Percentiles rank a stretch among this genome's conserved stretches.
Conservation (phyloP, 371 early-diverging fungal species). For the Mortierella sp. region DNA sequence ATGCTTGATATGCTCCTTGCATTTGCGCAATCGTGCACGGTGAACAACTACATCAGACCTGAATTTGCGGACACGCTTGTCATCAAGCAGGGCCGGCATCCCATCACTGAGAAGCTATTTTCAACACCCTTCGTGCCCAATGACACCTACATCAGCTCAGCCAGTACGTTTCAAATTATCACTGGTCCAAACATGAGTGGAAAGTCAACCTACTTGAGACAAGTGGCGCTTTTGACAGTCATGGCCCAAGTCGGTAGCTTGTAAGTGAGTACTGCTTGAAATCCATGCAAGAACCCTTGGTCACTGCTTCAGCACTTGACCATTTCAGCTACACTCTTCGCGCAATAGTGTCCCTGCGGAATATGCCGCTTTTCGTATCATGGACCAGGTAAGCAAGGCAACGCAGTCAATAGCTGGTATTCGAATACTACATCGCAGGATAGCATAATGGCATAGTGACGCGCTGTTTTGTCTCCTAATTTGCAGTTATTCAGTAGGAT, state of each 20-base stretch:
- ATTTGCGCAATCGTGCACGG: slow-evolving; percentile 73
- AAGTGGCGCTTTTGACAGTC: slow-evolving; percentile 86
- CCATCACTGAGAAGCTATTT: slow-evolving; percentile 73
- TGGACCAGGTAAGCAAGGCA: slow-evolving; percentile 63
- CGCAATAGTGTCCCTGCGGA: slow-evolving; percentile 86
- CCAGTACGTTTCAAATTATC: slow-evolving; percentile 84
- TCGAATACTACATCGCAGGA: too few relatives aligned
- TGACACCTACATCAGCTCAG: slow-evolving; percentile 75
- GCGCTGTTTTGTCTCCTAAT: background rate
- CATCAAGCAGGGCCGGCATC: slow-evolving; percentile 85
- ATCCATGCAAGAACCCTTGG: background rate
- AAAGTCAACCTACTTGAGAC: slow-evolving; percentile 95
- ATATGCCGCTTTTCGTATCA: slow-evolving; percentile 82
- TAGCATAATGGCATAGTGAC: too few relatives aligned
- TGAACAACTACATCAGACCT: slow-evolving; percentile 76
- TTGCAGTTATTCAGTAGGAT: slow-evolving; percentile 71
- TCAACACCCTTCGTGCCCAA: slow-evolving; percentile 75
- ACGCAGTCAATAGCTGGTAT: too few relatives aligned
- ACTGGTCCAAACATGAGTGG: slow-evolving; percentile 99
- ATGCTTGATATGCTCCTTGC: slow-evolving; percentile 84
- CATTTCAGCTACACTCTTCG: too few relatives aligned
- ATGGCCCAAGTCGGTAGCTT: slow-evolving; percentile 97
- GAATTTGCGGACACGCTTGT: slow-evolving; percentile 84
- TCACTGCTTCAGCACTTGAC: too few relatives aligned
- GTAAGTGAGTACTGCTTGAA: slow-evolving; percentile 51